phyloP scores from a whole-genome alignment of 2,329 filamentous ascomycete genomes.

The Rhinocladiella mackenziei region DNA sequence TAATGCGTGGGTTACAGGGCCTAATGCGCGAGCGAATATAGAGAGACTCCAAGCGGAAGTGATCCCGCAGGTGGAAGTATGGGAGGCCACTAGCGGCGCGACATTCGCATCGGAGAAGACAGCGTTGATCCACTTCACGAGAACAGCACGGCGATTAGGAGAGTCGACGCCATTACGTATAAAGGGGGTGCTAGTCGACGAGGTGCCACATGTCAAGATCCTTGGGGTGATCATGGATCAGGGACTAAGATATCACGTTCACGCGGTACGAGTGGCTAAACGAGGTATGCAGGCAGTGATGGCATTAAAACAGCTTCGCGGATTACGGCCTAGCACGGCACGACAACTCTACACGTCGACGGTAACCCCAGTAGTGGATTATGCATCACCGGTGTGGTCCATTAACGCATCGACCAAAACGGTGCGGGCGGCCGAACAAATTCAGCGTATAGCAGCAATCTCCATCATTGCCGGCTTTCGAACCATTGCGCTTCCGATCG shows the following conservation, averaged over 20 bases:
- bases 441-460: not conserved
- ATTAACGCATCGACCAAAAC: not conserved
- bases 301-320: not conserved
- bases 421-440: not conserved
- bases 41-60: slow-evolving; percentile 2
- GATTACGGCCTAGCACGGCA: not conserved
- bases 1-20: slow-evolving; percentile 19
- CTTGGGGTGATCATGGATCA: not conserved
- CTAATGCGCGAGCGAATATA: slow-evolving; percentile 5
- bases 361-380: not conserved
- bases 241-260: not conserved
- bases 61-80: slow-evolving; percentile 28
- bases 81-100: slow-evolving; percentile 33
- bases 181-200: not conserved
- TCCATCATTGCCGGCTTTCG: not conserved
- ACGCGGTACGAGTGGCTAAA: not conserved
- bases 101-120: slow-evolving; percentile 36
- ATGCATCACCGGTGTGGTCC: not conserved
- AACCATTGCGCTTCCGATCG: not conserved
- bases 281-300: not conserved
- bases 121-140: slow-evolving; percentile 35
- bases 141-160: slow-evolving; percentile 19
- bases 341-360: not conserved
- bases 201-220: not conserved
- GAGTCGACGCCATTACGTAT: not conserved